Percentiles rank a stretch among this genome's conserved stretches.
These are phyloP conservation scores for Thielaviopsis cerberus DNA, from an alignment of 2,329 filamentous ascomycete genomes.

Conservation along the genomic window DNA sequence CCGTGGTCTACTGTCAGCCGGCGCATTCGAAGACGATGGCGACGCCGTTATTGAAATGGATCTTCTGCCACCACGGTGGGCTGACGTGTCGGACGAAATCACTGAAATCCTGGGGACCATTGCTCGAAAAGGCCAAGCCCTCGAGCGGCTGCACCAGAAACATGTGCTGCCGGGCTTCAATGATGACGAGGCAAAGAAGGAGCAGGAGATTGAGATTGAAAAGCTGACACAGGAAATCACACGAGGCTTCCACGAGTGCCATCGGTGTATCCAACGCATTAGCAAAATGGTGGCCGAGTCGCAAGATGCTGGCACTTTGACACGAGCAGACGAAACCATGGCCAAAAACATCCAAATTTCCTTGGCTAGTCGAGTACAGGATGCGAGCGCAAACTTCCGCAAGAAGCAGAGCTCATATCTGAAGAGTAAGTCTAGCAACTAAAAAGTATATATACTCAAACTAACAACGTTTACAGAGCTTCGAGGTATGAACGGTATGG, in stretches of 20 bases:
- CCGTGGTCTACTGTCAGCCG: constrained; percentile 67
- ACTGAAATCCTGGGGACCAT: constrained; percentile 65
- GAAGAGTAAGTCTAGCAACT: constrained; percentile 46
- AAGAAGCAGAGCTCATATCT: constrained; percentile 96
- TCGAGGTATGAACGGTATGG: constrained; percentile 46
- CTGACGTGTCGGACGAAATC: constrained; percentile 86
- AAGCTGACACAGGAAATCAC: constrained; percentile 79
- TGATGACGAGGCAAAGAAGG: constrained; percentile 73
- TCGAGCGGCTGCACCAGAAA: constrained; percentile 90
- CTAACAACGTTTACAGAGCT: constrained; percentile 36
- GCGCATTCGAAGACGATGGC: constrained; percentile 66
- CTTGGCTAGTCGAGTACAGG: constrained; percentile 71
- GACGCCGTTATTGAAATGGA: constrained; percentile 98
- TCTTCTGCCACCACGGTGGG: constrained; percentile 82
- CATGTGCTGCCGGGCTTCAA: constrained; percentile 93
- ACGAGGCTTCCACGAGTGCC: constrained; percentile 71
- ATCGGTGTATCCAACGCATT: constrained; percentile 71
- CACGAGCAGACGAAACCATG: constrained; percentile 79
- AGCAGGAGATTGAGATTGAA: constrained; percentile 83
- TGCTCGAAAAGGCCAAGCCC: constrained; percentile 59
- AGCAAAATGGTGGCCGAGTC: constrained; percentile 74
- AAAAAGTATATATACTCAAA: background rate
- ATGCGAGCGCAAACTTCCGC: constrained; percentile 76
- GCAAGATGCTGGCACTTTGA: constrained; percentile 52
- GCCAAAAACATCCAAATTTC: constrained; percentile 90